Conservation (phyloP, 345 rosid genomes). For the Hibiscus syriacus region DNA sequence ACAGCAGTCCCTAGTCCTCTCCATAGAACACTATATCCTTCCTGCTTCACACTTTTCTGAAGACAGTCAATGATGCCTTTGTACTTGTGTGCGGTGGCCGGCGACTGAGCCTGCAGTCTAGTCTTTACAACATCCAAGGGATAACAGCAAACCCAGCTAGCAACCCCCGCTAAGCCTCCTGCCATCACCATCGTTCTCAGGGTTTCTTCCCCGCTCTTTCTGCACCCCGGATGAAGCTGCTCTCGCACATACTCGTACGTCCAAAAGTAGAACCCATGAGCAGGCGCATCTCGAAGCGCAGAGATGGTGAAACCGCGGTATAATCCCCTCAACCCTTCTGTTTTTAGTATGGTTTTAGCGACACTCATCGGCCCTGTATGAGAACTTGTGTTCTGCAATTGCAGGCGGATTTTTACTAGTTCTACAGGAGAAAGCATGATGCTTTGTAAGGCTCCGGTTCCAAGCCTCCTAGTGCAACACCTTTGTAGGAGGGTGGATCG, state of each 20-base stretch:
- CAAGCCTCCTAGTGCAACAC: conserved; percentile 80
- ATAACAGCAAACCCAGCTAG: too few relatives aligned
- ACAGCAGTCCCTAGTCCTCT: too few relatives aligned
- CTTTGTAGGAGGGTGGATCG: conserved; percentile 67
- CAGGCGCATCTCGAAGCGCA: too few relatives aligned
- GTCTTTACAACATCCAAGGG: too few relatives aligned
- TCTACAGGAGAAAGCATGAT: conserved; percentile 64
- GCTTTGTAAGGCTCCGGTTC: conserved; percentile 80
- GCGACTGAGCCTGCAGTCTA: conserved; percentile 56
- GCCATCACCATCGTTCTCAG: conserved; percentile 68
- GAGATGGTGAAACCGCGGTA: too few relatives aligned
- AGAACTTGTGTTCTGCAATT: conserved; percentile 54
- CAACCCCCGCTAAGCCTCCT: conserved; percentile 86
- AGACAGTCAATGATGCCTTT: too few relatives aligned
- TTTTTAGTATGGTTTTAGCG: too few relatives aligned
- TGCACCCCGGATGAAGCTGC: conserved; percentile 91
- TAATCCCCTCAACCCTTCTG: too few relatives aligned
- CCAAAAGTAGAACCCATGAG: conserved; percentile 88
- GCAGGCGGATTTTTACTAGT: conserved; percentile 81
- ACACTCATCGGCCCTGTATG: too few relatives aligned
- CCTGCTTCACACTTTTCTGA: conserved; percentile 52
- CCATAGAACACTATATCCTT: conserved; percentile 70
- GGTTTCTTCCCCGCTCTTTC: conserved; percentile 57
- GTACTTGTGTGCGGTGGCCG: conserved; percentile 32
- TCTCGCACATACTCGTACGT: too few relatives aligned